These are phyloP conservation scores for Metarhizium brunneum DNA, from an alignment of 2,329 filamentous ascomycete genomes.

Conservation along the genomic window DNA sequence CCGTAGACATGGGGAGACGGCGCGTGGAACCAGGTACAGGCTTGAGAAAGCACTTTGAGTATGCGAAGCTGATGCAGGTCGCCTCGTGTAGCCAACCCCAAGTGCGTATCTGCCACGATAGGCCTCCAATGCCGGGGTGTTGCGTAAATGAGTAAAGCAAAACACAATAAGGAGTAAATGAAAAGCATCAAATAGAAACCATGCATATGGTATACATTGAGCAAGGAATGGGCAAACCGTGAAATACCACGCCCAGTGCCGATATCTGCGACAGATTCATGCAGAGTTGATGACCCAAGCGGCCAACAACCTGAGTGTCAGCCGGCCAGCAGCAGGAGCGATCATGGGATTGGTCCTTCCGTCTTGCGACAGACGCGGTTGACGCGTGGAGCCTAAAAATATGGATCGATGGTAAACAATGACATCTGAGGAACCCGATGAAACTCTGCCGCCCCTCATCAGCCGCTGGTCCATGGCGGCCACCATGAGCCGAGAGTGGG, in stretches of 20 bases:
- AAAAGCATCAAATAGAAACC: too few relatives aligned
- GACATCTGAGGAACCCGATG: neutral
- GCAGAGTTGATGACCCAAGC: neutral
- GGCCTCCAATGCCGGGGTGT: too few relatives aligned
- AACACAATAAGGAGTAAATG: too few relatives aligned
- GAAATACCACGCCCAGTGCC: neutral
- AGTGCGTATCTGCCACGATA: neutral
- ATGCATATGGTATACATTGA: too few relatives aligned
- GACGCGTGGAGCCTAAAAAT: neutral
- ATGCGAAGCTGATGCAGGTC: neutral
- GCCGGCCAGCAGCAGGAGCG: neutral
- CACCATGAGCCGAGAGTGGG: neutral
- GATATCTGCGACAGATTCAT: neutral
- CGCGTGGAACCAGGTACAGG: neutral
- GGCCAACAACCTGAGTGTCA: neutral
- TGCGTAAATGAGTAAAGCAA: too few relatives aligned
- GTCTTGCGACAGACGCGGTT: neutral
- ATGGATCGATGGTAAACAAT: neutral
- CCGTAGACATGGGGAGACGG: constrained; percentile 1
- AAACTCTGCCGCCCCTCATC: neutral
- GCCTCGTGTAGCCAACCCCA: neutral
- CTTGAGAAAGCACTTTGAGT: neutral
- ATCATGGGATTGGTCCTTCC: neutral
- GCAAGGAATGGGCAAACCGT: neutral
- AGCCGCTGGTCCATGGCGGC: too few relatives aligned